phyloP scores from a whole-genome alignment of 1,284 basidiomycete species.

The Xerocomus nothofagi region DNA sequence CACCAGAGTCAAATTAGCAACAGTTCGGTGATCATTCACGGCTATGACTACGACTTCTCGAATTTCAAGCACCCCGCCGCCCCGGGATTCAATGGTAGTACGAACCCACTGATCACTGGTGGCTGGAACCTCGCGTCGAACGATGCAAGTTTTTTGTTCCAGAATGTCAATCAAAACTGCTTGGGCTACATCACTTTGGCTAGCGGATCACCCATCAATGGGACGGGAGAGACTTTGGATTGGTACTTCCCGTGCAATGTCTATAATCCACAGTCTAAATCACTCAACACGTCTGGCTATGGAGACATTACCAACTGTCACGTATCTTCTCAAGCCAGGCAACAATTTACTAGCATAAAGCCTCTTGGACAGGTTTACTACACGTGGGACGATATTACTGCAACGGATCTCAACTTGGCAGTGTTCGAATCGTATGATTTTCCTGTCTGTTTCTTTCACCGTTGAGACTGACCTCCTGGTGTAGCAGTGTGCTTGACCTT shows the following conservation, averaged over 20 bases:
- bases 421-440: conserved; percentile 84
- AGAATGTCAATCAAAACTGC: conserved; percentile 86
- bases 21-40: conserved; percentile 89
- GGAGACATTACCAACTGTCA: conserved; percentile 73
- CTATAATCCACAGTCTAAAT: conserved; percentile 65
- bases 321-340: conserved; percentile 53
- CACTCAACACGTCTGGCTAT: conserved; percentile 71
- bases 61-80: conserved; percentile 80
- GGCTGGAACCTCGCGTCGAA: conserved; percentile 79
- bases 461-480: conserved; percentile 11
- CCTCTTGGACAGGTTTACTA: conserved; percentile 89
- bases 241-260: conserved; percentile 99
- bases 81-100: conserved; percentile 69
- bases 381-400: conserved; percentile 84
- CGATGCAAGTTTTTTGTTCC: conserved; percentile 94
- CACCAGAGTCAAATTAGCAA: conserved; percentile 77
- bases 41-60: conserved; percentile 89
- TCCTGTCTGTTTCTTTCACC: conserved; percentile 1
- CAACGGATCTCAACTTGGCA: conserved; percentile 74
- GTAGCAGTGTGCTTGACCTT: conserved; percentile 86
- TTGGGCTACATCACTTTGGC: conserved; percentile 74
- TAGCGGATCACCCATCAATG: conserved; percentile 64
- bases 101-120: conserved; percentile 82
- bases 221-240: conserved; percentile 54
- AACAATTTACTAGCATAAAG: conserved; percentile 46